A percentile compares a stretch with the other conserved stretches of the same genome.
Evolutionary conservation across 2,329 filamentous ascomycete genomes (phyloP).

Genomic region (Helicocarpus griseus): DNA sequence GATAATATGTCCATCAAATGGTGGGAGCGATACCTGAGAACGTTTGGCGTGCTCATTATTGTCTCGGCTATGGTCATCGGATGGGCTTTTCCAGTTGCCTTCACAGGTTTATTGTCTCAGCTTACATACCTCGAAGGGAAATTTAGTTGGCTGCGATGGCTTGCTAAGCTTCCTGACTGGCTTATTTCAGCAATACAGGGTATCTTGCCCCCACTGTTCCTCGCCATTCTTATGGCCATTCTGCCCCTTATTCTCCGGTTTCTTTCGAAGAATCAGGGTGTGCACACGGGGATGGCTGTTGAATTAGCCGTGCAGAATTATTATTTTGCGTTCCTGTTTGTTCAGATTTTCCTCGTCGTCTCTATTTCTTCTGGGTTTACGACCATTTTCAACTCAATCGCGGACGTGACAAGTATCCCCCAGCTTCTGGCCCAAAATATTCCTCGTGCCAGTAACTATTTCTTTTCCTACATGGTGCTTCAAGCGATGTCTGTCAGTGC

Average conservation of each 20-base stretch:
- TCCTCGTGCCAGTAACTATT: conserved; percentile 85
- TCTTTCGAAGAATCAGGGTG: conserved; percentile 63
- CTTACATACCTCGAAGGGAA: conserved; percentile 58
- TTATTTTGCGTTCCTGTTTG: conserved; percentile 90
- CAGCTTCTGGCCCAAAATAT: conserved; percentile 65
- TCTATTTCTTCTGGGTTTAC: conserved; percentile 71
- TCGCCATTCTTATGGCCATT: conserved; percentile 68
- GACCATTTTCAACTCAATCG: conserved; percentile 53
- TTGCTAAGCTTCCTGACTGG: conserved; percentile 51
- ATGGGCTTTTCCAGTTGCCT: conserved; percentile 85
- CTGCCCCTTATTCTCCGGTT: conserved; percentile 70
- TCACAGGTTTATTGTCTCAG: conserved; percentile 74
- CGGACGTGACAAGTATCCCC: conserved; percentile 60
- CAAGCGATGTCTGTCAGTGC: conserved; percentile 87
- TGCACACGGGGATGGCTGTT: conserved; percentile 69
- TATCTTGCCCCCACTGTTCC: conserved; percentile 69
- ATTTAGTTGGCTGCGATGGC: conserved; percentile 61
- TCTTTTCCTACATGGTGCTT: conserved; percentile 97
- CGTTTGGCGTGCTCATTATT: conserved; percentile 52
- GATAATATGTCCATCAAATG: conserved; percentile 93
- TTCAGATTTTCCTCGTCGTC: conserved; percentile 89
- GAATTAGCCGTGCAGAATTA: conserved; percentile 81
- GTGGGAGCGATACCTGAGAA: conserved; percentile 80
- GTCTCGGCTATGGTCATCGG: conserved; percentile 70
- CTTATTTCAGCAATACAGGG: conserved; percentile 66